Evolutionary conservation across 2,329 filamentous ascomycete species (phyloP).

Genomic region (Orbilia brochopaga): DNA sequence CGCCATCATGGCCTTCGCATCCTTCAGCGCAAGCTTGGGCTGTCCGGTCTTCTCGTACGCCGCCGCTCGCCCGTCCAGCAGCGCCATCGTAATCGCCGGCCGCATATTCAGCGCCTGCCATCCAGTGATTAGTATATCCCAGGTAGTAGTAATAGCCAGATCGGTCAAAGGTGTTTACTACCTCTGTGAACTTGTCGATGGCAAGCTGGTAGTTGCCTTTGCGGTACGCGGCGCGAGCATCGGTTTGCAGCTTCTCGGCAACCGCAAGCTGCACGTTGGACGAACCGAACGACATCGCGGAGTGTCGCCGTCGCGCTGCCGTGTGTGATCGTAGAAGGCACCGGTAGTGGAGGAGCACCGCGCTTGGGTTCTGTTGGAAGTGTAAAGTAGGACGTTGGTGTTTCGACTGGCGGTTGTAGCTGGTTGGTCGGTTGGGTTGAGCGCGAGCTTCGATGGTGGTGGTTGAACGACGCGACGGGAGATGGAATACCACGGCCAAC

Average conservation of each 20-base stretch:
- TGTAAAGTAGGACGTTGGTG: not conserved
- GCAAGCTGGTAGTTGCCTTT: slow-evolving; percentile 49
- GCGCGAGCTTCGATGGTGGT: not conserved
- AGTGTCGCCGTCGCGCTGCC: too few relatives aligned
- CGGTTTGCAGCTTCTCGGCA: slow-evolving; percentile 50
- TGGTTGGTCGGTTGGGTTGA: slow-evolving; percentile 7
- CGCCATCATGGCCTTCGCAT: slow-evolving; percentile 54
- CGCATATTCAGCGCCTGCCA: slow-evolving; percentile 43
- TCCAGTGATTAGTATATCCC: not conserved
- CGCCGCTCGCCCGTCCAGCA: slow-evolving; percentile 53
- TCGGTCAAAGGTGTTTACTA: slow-evolving; percentile 22
- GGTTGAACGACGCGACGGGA: not conserved
- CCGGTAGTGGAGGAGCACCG: not conserved
- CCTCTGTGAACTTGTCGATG: slow-evolving; percentile 51
- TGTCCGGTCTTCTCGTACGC: slow-evolving; percentile 51
- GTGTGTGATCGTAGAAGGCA: not conserved
- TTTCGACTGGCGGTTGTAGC: not conserved
- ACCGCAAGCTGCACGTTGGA: slow-evolving; percentile 41
- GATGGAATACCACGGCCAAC: not conserved
- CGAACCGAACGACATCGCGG: slow-evolving; percentile 31
- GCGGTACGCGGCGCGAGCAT: slow-evolving; percentile 49
- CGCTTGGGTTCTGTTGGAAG: too few relatives aligned
- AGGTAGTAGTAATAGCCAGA: not conserved
- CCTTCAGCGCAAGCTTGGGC: slow-evolving; percentile 50
- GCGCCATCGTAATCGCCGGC: slow-evolving; percentile 46